These are phyloP conservation scores for Gossypium rotundifolium DNA, from an alignment of 345 rosid species.

Conservation along the genomic window DNA sequence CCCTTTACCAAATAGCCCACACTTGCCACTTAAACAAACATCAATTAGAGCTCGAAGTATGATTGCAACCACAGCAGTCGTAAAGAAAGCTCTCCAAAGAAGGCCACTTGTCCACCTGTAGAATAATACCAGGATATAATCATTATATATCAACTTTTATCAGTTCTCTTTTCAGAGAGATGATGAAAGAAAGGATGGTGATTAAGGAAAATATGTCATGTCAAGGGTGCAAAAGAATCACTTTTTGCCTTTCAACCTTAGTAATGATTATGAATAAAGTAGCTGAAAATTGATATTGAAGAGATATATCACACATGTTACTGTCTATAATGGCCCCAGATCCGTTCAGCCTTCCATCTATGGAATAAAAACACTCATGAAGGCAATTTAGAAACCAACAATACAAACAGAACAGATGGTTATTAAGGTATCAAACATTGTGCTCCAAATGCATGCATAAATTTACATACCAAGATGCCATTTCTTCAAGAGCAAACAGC, in stretches of 20 bases:
- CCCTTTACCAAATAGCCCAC: constrained; percentile 89
- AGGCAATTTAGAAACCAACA: background rate
- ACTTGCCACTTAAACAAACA: constrained; percentile 70
- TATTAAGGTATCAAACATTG: background rate
- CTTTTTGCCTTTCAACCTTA: background rate
- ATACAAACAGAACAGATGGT: background rate
- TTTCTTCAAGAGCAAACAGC: constrained; percentile 86
- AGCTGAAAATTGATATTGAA: background rate
- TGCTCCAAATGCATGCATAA: background rate
- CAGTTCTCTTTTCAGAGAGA: background rate
- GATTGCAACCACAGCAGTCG: constrained; percentile 83
- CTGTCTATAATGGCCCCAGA: background rate
- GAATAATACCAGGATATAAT: background rate
- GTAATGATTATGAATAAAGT: background rate
- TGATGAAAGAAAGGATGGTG: background rate
- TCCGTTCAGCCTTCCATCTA: background rate
- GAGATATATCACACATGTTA: background rate
- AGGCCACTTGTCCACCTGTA: constrained; percentile 92
- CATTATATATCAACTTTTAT: background rate
- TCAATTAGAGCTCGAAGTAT: constrained; percentile 84
- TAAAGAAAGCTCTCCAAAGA: constrained; percentile 86
- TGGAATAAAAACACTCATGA: background rate
- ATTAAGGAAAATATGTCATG: background rate
- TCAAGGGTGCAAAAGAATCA: background rate
- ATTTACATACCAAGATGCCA: constrained; percentile 79